Base-by-base conservation (phyloP, 129 eudicot species). In the Saussurea involucrata region DNA sequence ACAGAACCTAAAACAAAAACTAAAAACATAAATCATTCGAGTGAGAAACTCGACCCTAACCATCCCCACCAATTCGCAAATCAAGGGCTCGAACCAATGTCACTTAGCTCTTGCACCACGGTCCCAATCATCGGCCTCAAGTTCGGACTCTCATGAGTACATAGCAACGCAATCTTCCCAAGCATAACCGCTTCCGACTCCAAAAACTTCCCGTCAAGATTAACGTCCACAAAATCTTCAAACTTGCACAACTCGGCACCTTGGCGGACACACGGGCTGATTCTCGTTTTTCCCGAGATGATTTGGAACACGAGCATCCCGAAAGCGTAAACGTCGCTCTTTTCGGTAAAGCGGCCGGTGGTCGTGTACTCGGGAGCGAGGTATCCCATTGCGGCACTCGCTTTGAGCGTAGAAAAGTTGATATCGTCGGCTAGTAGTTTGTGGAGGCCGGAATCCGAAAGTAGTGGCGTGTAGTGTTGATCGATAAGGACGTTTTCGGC, bases 351-450 rank as follows among this genome's bases (percentile, higher is more conserved):
- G 28, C 87, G 79, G 4, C 98, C 98, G 0, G 93, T 91, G 60
- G 92, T 89, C 11, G 98, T 92, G 89, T 95, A 95, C 79, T 95
- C 98, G 0, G 98, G 98, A 32, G 98, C 98, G 1, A 95, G 86
- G 76, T 95, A 95, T 46, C 98, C 98, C 97, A 91, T 95, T 9
- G 97, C 98, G 66, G 98, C 98, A 80, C 96, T 89, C 22, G 88
- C 86, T 77, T 95, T 95, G 27, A 95, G 93, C 24, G 91, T 80
- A 1, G 97, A 95, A 74, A 89, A 91, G 71, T 91, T 82, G 20
- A 91, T 89, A 73, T 95, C 98, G 72, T 95, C 92, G 10, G 97
- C 97, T 12, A 95, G 81, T 24, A 95, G 85, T 69, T 92, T 95
- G 86, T 95, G 93, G 34, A 95, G 85, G 44, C 98, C 96, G 0